Base-by-base conservation (phyloP, 352 stramenopile species). In the Globisporangium nagaii region DNA sequence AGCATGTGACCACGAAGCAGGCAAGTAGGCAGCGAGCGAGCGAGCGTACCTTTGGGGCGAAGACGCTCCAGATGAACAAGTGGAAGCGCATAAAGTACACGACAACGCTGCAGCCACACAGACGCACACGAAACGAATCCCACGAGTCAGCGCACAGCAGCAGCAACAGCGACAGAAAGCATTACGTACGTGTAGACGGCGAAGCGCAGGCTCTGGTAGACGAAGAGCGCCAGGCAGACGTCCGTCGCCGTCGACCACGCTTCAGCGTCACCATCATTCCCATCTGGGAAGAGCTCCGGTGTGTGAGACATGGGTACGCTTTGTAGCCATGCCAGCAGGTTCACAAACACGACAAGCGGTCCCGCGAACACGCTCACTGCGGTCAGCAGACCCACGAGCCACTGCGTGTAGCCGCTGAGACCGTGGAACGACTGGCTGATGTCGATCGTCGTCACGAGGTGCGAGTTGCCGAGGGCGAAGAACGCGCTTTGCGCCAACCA, bases 41-140 rank as follows among this genome's bases (percentile, higher is more conserved):
- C 17, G 10, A 2, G 34, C 41, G 20, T 60, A 95, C 85, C 77
- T 95, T 95, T 9, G 86, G 86, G 5, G 86, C 86, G 40, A 95
- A 96, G 6, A 96, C 86, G 35, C 85, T 95, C 86, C 86, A 96
- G 47, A 96, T 91, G 53, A 96, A 96, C 41, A 96, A 66, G 60
- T 96, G 86, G 58, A 93, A 93, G 35, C 86, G 82, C 85, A 96
- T 94, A 12, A 88, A 71, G 47, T 85, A 95, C 22, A 96, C 80
- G 36, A 96, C 71, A 11, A 84, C 56, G 11, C 83, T 96, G 52
- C 22, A 24, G 12, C n/a, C 11, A 45, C 4, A 25, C 19, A 45
- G 13, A 22, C 31, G 56, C 1, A 60, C 20, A 64, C 27, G 12
- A n/a, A n/a, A n/a, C 47, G n/a, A 47, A 37, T 35, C 24, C 34